Base-by-base conservation (phyloP, 495 filamentous ascomycete species). In the Penicillium steckii region DNA sequence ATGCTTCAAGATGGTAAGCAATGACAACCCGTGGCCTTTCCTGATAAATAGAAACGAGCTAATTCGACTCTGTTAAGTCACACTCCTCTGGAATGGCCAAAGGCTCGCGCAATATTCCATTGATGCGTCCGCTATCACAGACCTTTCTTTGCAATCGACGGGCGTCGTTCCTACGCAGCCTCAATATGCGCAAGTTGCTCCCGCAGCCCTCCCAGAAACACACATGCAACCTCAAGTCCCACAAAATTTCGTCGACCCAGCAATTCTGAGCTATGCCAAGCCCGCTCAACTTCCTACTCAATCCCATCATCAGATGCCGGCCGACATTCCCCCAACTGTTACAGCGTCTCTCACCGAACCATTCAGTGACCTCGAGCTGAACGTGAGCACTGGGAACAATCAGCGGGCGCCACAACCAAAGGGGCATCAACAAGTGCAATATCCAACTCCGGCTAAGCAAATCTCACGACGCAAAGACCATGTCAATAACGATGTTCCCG, bases 1-100 rank as follows among this genome's bases (percentile, higher is more conserved):
- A 84, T 85, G 19, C 78, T 98, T 19, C 79, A 78, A 44, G 81
- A 96, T 78, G 93, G 93, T 94, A 75, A 53, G 79, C 57, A 17
- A 13, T 25, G 21, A 54, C 5, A 45, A 40, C 5, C 46, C 23
- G 33, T 1, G 21, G n/a, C n/a, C 3, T 8, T 48, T 38, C 8
- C 8, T 26, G 24, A 4, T 46, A n/a, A n/a, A 12, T 33, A 35
- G 29, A 23, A 4, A 6, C 18, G 10, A 30, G 7, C 35, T 56
- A 19, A 50, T 27, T 52, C 15, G 45, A 7, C 53, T 41, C 49
- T 32, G 17, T 49, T 9, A 17, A 82, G 78, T 80, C 22, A 67
- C 72, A 8, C 71, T 82, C 50, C 69, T 77, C 5, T 75, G 73
- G 64, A 80, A 68, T 42, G 76, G 76, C 35, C 71, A 80, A 41